Conservation (phyloP, 2,329 filamentous ascomycete species). For the Microdochium paspali region DNA sequence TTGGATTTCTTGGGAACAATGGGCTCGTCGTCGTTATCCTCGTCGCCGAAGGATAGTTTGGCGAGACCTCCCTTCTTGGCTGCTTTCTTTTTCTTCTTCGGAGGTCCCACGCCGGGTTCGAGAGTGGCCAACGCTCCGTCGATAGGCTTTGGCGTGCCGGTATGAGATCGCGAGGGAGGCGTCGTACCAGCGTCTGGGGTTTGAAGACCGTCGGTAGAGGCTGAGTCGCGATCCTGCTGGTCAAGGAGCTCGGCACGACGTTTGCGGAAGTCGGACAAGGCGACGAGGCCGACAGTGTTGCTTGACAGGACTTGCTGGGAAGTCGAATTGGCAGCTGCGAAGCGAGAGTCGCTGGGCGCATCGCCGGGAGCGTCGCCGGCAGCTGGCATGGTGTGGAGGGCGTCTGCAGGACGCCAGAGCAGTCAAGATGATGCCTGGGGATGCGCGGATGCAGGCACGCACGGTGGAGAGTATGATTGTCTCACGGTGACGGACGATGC, state of each 20-base stretch:
- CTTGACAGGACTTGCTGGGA: slow-evolving; percentile 76
- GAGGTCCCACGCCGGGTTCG: slow-evolving; percentile 17
- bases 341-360: slow-evolving; percentile 38
- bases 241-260: slow-evolving; percentile 90
- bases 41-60: slow-evolving; percentile 56
- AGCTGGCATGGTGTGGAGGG: background rate
- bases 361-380: background rate
- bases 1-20: too few species aligned
- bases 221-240: slow-evolving; percentile 69
- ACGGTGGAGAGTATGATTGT: background rate
- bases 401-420: too few species aligned
- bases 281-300: slow-evolving; percentile 83
- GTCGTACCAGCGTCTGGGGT: slow-evolving; percentile 23
- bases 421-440: too few species aligned
- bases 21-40: too few species aligned
- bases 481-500: background rate
- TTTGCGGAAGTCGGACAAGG: slow-evolving; percentile 91
- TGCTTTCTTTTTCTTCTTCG: slow-evolving; percentile 36
- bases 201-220: slow-evolving; percentile 47
- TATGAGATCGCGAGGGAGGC: slow-evolving; percentile 39
- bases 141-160: slow-evolving; percentile 35
- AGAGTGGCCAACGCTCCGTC: too few species aligned
- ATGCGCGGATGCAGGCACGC: background rate
- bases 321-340: slow-evolving; percentile 66
- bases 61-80: slow-evolving; percentile 27